phyloP scores from a whole-genome alignment of 768 basidiomycete genomes.

The Mycena indigotica region DNA sequence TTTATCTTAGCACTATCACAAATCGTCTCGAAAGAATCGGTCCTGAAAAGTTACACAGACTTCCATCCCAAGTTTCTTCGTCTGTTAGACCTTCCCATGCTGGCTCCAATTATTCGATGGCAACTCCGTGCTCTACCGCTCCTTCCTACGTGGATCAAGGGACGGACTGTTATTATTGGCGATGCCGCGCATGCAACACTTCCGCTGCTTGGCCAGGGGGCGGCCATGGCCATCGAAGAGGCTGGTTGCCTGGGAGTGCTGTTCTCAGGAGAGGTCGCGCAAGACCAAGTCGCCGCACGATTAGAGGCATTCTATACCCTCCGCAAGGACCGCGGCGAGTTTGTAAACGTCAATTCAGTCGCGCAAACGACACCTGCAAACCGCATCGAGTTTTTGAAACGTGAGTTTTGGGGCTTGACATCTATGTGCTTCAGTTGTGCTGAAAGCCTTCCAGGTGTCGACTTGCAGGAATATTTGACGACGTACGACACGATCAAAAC shows the following conservation, averaged over 20 bases:
- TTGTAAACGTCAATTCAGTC: slow-evolving; percentile 9
- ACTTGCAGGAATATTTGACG: slow-evolving; percentile 2
- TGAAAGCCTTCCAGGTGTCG: slow-evolving; percentile 1
- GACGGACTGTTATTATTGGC: slow-evolving; percentile 7
- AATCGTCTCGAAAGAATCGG: not conserved
- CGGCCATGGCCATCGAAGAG: slow-evolving; percentile 31
- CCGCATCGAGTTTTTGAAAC: slow-evolving; percentile 2
- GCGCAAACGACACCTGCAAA: slow-evolving; percentile 8
- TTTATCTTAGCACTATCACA: not conserved
- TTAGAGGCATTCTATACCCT: slow-evolving; percentile 14
- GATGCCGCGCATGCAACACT: slow-evolving; percentile 28
- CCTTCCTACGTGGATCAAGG: slow-evolving; percentile 17
- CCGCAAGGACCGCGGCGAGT: slow-evolving; percentile 17
- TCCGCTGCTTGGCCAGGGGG: slow-evolving; percentile 27
- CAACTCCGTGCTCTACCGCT: slow-evolving; percentile 9
- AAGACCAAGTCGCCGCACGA: slow-evolving; percentile 7
- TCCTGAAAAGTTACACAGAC: not conserved
- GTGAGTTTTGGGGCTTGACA: slow-evolving; percentile 6
- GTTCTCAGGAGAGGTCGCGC: slow-evolving; percentile 7
- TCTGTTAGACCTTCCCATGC: slow-evolving; percentile 9
- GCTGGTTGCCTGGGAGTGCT: slow-evolving; percentile 10
- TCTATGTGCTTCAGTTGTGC: not conserved
- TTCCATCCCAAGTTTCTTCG: slow-evolving; percentile 19
- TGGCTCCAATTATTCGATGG: slow-evolving; percentile 6
- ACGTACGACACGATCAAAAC: slow-evolving; percentile 7